Base-by-base conservation (phyloP, 768 basidiomycete genomes). In the Kwoniella newhampshirensis region DNA sequence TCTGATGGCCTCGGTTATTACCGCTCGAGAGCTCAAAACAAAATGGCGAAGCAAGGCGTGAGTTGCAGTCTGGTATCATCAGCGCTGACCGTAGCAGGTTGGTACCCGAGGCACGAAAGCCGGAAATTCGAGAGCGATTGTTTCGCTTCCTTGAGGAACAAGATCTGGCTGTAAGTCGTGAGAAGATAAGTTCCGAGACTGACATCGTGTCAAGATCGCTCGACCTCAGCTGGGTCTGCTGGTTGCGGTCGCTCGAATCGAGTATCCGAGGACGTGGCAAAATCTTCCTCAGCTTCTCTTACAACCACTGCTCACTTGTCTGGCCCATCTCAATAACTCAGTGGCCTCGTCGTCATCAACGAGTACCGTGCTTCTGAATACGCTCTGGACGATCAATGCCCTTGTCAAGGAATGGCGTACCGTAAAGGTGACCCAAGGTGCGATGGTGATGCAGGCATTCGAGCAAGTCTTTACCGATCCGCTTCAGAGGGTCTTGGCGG, bases 11-110 rank as follows among this genome's bases (percentile, higher is more conserved):
- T 68, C 67, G 13, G 59, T 76, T 21, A 65, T 74, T 15, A 64
- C 73, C 7, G 73, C 63, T 6, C 50, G 75, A 39, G 75, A 76
- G 53, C 55, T 74, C n/a, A 73, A 74, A 51, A 73, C 66, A 8
- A 76, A 74, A 57, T 76, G 75, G 75, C 60, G 75, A 41, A 73
- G 66, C 37, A 76, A 76, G 59, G 41, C 59, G 75, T 75, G 45
- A 62, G 70, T 59, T 1, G 2, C 18, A 23, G 8, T 0, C 30
- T 7, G 26, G n/a, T n/a, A 0, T 4, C 23, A 37, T 8, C 17
- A 13, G n/a, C 12, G 21, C 44, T 42, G 35, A 51, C 18, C 3
- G 17, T 17, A 5, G 8, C 45, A 73, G 67, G 1, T 37, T 72
- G 21, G 67, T 76, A 0, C 73, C 75, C 0, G 73, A 74, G 26